phyloP scores from a whole-genome alignment of 306 rosid species.

The Hylodesmum podocarpum region DNA sequence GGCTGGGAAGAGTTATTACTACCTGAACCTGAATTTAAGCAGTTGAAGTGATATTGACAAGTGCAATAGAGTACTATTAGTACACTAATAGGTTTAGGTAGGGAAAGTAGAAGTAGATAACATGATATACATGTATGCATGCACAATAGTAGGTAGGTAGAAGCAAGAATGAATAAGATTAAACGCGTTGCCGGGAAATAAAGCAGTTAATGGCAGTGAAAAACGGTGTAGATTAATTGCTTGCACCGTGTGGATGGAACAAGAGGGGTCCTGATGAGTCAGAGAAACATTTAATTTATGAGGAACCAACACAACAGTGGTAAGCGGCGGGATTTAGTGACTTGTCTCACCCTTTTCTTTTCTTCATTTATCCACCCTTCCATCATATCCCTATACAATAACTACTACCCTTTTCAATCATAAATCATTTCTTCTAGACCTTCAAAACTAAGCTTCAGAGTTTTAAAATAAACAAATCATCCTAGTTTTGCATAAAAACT shows the following conservation, averaged over 20 bases:
- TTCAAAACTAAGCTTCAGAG: too few relatives aligned
- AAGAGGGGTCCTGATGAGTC: not conserved
- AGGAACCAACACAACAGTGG: not conserved
- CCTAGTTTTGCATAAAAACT: too few relatives aligned
- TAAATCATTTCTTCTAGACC: too few relatives aligned
- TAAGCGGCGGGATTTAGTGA: slow-evolving; percentile 12
- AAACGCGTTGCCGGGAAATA: not conserved
- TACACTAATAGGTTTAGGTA: too few relatives aligned
- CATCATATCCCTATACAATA: too few relatives aligned
- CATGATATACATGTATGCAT: not conserved
- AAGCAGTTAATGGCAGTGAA: too few relatives aligned
- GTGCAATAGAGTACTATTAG: too few relatives aligned
- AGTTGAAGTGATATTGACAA: not conserved
- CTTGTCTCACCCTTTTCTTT: not conserved
- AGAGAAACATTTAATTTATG: not conserved
- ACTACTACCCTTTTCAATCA: too few relatives aligned
- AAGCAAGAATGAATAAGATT: not conserved
- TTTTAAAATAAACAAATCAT: too few relatives aligned
- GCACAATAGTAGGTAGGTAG: not conserved
- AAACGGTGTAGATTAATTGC: slow-evolving; percentile 12
- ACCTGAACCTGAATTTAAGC: not conserved
- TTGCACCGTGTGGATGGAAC: slow-evolving; percentile 23
- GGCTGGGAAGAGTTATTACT: not conserved
- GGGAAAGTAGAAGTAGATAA: not conserved
- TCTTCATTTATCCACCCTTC: not conserved